phyloP scores from a whole-genome alignment of 305 asterid species.

The Fraxinus latifolia region DNA sequence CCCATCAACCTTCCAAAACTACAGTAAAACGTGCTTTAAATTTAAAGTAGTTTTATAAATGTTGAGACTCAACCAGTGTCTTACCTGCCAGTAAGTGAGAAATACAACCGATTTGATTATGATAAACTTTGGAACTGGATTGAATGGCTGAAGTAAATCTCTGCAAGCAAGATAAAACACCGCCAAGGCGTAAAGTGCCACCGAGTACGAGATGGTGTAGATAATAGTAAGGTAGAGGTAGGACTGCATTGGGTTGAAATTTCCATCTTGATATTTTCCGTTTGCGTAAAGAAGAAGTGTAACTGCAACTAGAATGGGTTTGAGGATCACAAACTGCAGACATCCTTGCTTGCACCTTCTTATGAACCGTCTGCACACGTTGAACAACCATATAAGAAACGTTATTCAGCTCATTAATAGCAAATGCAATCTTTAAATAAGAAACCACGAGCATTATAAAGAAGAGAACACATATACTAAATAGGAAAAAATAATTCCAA shows the following conservation, averaged over 20 bases:
- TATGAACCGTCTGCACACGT: constrained; percentile 81
- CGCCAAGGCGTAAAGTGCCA: constrained; percentile 89
- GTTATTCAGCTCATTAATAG: constrained; percentile 14
- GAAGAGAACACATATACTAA: background rate
- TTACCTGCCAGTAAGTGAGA: constrained; percentile 97
- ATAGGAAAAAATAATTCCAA: background rate
- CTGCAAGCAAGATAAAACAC: constrained; percentile 95
- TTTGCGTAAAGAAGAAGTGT: constrained; percentile 81
- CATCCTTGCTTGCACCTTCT: constrained; percentile 97
- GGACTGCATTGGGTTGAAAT: constrained; percentile 80
- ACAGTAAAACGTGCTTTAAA: background rate
- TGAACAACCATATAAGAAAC: constrained; percentile 22
- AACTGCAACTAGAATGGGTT: constrained; percentile 74
- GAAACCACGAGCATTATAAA: background rate
- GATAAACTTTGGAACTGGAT: constrained; percentile 95
- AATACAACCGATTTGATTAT: constrained; percentile 90
- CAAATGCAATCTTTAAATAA: constrained; percentile 17
- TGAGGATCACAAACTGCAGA: constrained; percentile 94
- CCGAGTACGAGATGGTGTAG: constrained; percentile 85
- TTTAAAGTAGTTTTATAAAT: background rate
- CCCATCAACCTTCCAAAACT: background rate
- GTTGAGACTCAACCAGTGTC: constrained; percentile 14
- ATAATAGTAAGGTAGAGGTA: constrained; percentile 93
- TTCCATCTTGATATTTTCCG: constrained; percentile 88
- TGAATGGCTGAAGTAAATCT: constrained; percentile 92